Conservation (phyloP, 148 eudicot species). For the Fallopia convolvulus region DNA sequence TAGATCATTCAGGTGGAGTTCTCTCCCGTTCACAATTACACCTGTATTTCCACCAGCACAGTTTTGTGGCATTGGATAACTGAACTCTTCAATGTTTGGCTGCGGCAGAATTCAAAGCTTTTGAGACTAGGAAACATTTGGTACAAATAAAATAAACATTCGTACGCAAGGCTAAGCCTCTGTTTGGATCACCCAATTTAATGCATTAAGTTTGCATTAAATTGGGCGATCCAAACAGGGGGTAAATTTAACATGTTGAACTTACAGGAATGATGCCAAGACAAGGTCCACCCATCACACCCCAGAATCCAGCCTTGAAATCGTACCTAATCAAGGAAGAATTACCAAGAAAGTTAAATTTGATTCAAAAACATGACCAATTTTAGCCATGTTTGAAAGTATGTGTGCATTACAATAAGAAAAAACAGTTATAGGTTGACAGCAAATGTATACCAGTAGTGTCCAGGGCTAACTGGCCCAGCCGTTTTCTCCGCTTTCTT, state of each 20-base stretch:
- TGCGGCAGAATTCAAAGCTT: constrained; percentile 20
- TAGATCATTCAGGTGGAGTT: constrained; percentile 75
- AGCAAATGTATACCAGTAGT: constrained; percentile 60
- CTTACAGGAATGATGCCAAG: constrained; percentile 95
- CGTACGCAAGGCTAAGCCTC: background rate
- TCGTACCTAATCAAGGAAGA: constrained; percentile 62
- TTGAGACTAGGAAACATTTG: background rate
- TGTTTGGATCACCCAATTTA: too few relatives aligned
- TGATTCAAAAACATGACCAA: background rate
- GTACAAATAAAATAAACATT: background rate
- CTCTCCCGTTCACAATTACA: constrained; percentile 87
- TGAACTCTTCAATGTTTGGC: constrained; percentile 90
- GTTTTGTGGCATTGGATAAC: constrained; percentile 66
- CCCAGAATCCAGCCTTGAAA: constrained; percentile 96
- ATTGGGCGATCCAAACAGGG: too few relatives aligned
- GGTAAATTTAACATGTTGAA: constrained; percentile 5
- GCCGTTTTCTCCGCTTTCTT: constrained; percentile 87
- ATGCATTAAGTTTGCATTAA: too few relatives aligned
- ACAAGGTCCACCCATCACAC: constrained; percentile 92
- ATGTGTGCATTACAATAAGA: background rate
- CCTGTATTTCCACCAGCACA: constrained; percentile 76
- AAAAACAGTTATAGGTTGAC: background rate
- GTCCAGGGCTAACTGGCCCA: constrained; percentile 76
- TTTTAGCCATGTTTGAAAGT: background rate
- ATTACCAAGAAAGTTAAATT: background rate